Conservation (phyloP, 768 basidiomycete genomes). For the Trametes cingulata region DNA sequence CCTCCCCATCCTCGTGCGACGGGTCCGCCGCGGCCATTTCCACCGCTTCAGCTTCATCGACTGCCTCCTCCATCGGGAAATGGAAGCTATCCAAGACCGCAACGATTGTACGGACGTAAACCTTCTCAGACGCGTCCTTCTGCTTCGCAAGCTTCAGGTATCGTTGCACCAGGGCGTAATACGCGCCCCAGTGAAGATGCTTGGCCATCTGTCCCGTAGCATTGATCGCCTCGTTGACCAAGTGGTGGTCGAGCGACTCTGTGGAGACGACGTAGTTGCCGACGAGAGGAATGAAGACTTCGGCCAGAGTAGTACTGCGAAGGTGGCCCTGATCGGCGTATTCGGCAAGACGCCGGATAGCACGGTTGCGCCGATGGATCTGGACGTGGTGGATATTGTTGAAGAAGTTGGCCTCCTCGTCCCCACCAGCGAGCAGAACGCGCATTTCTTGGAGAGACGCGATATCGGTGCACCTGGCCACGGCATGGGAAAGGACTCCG, state of each 20-base stretch:
- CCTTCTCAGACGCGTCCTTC: constrained; percentile 73
- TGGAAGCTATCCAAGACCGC: constrained; percentile 88
- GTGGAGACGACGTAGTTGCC: constrained; percentile 73
- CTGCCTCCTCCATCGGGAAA: constrained; percentile 74
- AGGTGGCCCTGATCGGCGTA: constrained; percentile 66
- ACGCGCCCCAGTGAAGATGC: constrained; percentile 80
- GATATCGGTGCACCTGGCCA: constrained; percentile 62
- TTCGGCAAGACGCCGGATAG: constrained; percentile 82
- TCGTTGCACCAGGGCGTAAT: constrained; percentile 76
- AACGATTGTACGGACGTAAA: constrained; percentile 84
- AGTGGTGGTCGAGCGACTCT: constrained; percentile 72
- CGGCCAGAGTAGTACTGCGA: constrained; percentile 67
- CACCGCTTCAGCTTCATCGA: constrained; percentile 33
- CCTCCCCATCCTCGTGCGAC: constrained; percentile 28
- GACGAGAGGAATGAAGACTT: constrained; percentile 86
- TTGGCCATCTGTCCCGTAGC: constrained; percentile 78
- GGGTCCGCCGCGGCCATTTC: constrained; percentile 33
- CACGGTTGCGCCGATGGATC: constrained; percentile 83
- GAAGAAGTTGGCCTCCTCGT: constrained; percentile 96
- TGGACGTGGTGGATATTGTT: constrained; percentile 95
- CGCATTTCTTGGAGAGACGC: constrained; percentile 74
- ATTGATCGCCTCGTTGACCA: constrained; percentile 86
- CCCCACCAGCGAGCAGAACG: constrained; percentile 78
- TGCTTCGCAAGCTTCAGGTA: constrained; percentile 70
- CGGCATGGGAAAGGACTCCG: constrained; percentile 73